Evolutionary conservation across 495 filamentous ascomycete species (phyloP).

Genomic region (Chaetomium cochliodes): DNA sequence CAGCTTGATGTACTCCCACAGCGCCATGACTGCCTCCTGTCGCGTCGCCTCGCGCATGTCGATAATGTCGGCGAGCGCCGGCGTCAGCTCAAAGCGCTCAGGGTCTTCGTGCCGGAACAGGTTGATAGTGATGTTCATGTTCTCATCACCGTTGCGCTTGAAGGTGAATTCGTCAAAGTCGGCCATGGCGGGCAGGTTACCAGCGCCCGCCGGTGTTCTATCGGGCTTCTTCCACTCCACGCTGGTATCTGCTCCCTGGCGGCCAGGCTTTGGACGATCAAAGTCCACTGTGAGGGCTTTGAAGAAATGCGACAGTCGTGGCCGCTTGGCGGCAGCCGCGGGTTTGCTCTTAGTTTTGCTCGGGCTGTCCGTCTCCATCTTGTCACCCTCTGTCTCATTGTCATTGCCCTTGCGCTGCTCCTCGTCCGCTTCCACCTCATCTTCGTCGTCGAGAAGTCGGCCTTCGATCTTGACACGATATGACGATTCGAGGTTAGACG

Average conservation of each 20-base stretch:
- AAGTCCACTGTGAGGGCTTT: conserved; percentile 86
- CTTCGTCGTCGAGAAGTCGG: conserved; percentile 75
- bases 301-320: conserved; percentile 92
- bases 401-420: conserved; percentile 51
- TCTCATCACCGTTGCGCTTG: conserved; percentile 87
- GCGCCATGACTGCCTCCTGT: conserved; percentile 78
- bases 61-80: conserved; percentile 76
- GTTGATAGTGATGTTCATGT: conserved; percentile 86
- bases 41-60: conserved; percentile 85
- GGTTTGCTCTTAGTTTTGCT: conserved; percentile 48
- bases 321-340: conserved; percentile 41
- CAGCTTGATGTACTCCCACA: conserved; percentile 92
- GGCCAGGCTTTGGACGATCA: conserved; percentile 53
- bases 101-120: conserved; percentile 80
- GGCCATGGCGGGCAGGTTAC: conserved; percentile 52
- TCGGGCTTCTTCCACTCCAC: conserved; percentile 71
- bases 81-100: conserved; percentile 75
- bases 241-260: conserved; percentile 59
- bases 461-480: conserved; percentile 94
- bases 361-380: conserved; percentile 67
- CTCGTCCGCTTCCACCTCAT: conserved; percentile 57
- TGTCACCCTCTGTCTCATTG: conserved; percentile 48
- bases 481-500: conserved; percentile 62
- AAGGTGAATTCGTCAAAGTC: conserved; percentile 93
- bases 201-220: conserved; percentile 50